Conservation (phyloP, 225 moss, liverwort and hornwort species). For the Bryoerythrophyllum caledonicum region DNA sequence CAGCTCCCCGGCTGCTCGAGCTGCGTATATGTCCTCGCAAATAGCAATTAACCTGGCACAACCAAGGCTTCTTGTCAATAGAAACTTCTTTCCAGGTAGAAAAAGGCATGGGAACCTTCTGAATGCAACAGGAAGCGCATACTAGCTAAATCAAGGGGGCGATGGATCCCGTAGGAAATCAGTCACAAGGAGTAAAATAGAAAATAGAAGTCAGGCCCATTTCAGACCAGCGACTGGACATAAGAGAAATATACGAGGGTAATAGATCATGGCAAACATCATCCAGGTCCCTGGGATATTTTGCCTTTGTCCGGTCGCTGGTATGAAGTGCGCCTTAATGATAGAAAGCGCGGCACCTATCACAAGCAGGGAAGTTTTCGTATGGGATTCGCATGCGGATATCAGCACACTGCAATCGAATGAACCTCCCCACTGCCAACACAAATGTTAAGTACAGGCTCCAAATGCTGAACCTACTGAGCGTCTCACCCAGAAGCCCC, state of each 20-base stretch:
- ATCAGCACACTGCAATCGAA: slow-evolving; percentile 92
- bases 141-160: neutral
- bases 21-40: slow-evolving; percentile 96
- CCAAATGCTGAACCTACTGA: slow-evolving; percentile 96
- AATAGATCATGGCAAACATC: no score
- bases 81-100: neutral
- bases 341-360: slow-evolving; percentile 53
- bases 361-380: slow-evolving; percentile 91
- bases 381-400: slow-evolving; percentile 97
- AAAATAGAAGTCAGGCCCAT: no score
- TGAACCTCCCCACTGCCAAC: slow-evolving; percentile 92
- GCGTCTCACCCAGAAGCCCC: slow-evolving; percentile 85
- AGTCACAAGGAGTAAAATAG: neutral
- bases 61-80: slow-evolving; percentile 10
- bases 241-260: no score
- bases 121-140: neutral
- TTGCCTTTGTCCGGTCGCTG: no score
- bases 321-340: no score
- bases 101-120: neutral
- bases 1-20: slow-evolving; percentile 88
- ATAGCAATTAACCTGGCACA: slow-evolving; percentile 83
- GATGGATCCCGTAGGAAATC: neutral
- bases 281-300: no score
- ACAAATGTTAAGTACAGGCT: slow-evolving; percentile 97
- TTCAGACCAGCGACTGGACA: no score